Conservation (phyloP, 116 monocot species). For the Dioscorea cayenensis region DNA sequence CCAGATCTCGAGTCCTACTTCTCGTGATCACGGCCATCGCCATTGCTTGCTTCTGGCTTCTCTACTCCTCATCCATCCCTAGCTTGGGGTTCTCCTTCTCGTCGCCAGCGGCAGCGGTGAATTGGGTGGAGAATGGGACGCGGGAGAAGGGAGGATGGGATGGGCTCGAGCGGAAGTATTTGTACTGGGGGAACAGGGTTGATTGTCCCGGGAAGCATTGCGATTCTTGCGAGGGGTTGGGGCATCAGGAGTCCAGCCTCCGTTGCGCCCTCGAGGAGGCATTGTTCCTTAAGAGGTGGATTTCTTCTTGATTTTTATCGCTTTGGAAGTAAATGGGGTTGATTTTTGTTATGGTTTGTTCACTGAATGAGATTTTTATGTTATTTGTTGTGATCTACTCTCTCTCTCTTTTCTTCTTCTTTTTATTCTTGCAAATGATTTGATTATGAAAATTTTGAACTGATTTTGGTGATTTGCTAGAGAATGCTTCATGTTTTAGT, state of each 20-base stretch:
- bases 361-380: too few relatives aligned
- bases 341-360: too few relatives aligned
- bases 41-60: slow-evolving; percentile 12
- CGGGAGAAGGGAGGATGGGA: slow-evolving; percentile 1
- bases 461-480: too few relatives aligned
- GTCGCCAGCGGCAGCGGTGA: not conserved
- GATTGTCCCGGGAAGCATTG: slow-evolving; percentile 96
- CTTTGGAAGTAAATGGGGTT: too few relatives aligned
- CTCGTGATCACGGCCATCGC: slow-evolving; percentile 17
- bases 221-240: slow-evolving; percentile 82
- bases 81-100: slow-evolving; percentile 5
- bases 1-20: slow-evolving; percentile 27
- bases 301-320: not conserved
- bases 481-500: too few relatives aligned
- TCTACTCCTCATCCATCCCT: slow-evolving; percentile 30
- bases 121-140: too few relatives aligned
- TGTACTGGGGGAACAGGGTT: slow-evolving; percentile 82
- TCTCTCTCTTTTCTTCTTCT: not conserved
- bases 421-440: not conserved
- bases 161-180: slow-evolving; percentile 47
- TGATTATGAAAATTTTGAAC: not conserved
- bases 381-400: not conserved
- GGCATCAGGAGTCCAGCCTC: slow-evolving; percentile 95
- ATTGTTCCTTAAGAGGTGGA: slow-evolving; percentile 63
- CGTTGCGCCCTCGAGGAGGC: slow-evolving; percentile 95